These are phyloP conservation scores for Rhododendron molle DNA, from an alignment of 148 eudicot species.

Conservation along the genomic window DNA sequence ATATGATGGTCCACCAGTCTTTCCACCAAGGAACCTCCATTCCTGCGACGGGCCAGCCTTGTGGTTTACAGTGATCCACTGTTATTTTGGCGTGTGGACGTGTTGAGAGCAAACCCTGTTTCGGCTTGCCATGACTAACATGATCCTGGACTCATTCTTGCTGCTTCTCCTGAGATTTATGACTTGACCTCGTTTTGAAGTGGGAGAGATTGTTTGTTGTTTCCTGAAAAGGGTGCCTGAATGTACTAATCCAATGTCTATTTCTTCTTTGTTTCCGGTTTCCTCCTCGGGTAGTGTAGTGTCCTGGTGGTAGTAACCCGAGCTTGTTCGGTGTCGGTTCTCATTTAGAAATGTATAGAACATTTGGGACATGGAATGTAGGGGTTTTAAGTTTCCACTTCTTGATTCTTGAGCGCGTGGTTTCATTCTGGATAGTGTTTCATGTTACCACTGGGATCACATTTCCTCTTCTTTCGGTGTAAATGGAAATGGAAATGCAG, in stretches of 20 bases:
- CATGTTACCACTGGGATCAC: background rate
- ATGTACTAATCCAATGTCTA: background rate
- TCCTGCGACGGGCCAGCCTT: conserved; percentile 35
- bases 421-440: background rate
- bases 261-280: background rate
- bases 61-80: conserved; percentile 42
- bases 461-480: background rate
- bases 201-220: background rate
- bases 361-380: conserved; percentile 4
- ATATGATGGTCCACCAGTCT: conserved; percentile 30
- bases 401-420: background rate
- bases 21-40: conserved; percentile 41
- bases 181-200: background rate
- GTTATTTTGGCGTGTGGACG: conserved; percentile 25
- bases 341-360: conserved; percentile 1
- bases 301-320: background rate
- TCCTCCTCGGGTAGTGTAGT: background rate
- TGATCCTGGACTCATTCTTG: conserved; percentile 4
- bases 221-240: conserved; percentile 1
- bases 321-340: background rate
- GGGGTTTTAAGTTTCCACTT: background rate
- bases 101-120: conserved; percentile 63
- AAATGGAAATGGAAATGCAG: background rate
- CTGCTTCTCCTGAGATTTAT: background rate
- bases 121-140: conserved; percentile 73